Evolutionary conservation across 306 rosid genomes (phyloP).

Genomic region (Cicer judaicum): DNA sequence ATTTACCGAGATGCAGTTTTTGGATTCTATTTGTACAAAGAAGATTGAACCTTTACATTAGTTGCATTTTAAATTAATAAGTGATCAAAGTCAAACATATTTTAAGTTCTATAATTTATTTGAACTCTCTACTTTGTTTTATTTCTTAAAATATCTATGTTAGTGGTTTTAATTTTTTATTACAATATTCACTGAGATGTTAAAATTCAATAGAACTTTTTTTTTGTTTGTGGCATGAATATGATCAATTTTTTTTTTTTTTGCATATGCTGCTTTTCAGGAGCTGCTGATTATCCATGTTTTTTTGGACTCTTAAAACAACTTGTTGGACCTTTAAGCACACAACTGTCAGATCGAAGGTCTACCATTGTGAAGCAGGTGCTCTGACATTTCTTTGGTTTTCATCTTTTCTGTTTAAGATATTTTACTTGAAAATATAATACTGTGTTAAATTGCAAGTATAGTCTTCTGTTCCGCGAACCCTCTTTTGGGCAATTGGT

Average conservation of each 20-base stretch:
- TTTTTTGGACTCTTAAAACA: constrained; percentile 92
- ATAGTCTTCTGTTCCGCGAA: constrained; percentile 22
- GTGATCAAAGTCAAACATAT: constrained; percentile 7
- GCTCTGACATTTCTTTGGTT: constrained; percentile 26
- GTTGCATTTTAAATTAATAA: constrained; percentile 19
- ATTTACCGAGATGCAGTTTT: constrained; percentile 24
- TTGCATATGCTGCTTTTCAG: constrained; percentile 54
- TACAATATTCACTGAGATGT: constrained; percentile 22
- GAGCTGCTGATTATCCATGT: constrained; percentile 89
- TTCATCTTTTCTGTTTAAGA: constrained; percentile 9
- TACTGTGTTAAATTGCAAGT: constrained; percentile 32
- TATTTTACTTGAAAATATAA: neutral
- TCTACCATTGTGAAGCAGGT: constrained; percentile 99
- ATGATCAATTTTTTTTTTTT: constrained; percentile 28
- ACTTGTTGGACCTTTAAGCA: constrained; percentile 87
- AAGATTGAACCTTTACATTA: neutral
- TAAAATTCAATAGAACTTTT: constrained; percentile 4
- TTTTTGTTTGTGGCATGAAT: constrained; percentile 35
- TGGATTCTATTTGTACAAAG: constrained; percentile 36
- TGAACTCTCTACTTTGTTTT: constrained; percentile 15
- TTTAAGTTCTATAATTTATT: constrained; percentile 32
- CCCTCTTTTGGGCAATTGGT: constrained; percentile 20
- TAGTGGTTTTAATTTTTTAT: neutral
- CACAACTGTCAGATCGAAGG: constrained; percentile 95
- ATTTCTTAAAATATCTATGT: constrained; percentile 18